Percentiles rank a stretch among this genome's conserved stretches.
phyloP scores from a whole-genome alignment of 1,284 basidiomycete genomes.

The Vanrija humicola region DNA sequence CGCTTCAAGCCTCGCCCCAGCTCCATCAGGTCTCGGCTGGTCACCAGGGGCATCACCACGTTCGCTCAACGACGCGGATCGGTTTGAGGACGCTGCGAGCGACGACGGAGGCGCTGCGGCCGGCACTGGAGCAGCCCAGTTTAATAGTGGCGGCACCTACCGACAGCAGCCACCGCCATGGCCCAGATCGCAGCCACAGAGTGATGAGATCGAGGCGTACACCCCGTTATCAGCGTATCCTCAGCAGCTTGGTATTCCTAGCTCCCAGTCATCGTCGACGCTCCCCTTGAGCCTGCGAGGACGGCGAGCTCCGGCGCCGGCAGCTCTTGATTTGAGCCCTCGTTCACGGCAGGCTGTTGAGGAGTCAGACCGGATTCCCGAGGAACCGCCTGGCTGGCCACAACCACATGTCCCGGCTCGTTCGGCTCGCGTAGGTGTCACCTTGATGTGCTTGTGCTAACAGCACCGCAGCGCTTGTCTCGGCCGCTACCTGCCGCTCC shows the following conservation, averaged over 20 bases:
- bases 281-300: conserved; percentile 22
- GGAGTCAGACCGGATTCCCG: too few species aligned
- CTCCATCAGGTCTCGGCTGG: neutral
- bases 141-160: neutral
- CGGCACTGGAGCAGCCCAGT: neutral
- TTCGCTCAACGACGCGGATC: neutral
- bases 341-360: neutral
- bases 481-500: neutral
- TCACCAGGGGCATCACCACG: neutral
- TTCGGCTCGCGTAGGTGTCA: too few species aligned
- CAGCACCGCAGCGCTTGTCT: neutral
- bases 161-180: neutral
- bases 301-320: conserved; percentile 35
- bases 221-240: neutral
- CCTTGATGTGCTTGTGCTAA: neutral
- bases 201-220: neutral
- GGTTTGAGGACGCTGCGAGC: conserved; percentile 2
- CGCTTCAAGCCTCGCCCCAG: neutral
- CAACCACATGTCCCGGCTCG: too few species aligned
- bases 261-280: conserved; percentile 20
- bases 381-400: too few species aligned
- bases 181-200: neutral
- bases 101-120: neutral
- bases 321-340: conserved; percentile 37
- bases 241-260: conserved; percentile 14